These are phyloP conservation scores for Acacia concinna DNA, from an alignment of 331 rosid species.

Conservation along the genomic window DNA sequence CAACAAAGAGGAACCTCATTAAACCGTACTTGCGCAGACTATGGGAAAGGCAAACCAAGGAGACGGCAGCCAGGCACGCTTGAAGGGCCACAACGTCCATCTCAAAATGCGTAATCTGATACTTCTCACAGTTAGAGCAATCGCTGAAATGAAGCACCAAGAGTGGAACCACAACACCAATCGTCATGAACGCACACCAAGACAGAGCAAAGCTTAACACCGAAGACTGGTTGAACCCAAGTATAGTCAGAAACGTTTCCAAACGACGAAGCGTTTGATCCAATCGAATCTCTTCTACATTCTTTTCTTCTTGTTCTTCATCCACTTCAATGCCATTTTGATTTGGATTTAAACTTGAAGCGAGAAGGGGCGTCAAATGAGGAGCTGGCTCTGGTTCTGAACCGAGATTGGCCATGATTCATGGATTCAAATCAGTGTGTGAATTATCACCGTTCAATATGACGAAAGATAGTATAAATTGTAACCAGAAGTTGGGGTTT, in stretches of 20 bases:
- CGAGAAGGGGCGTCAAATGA: background rate
- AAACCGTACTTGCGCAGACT: conserved; percentile 52
- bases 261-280: conserved; percentile 42
- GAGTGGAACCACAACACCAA: conserved; percentile 42
- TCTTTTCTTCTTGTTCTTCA: background rate
- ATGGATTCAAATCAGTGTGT: background rate
- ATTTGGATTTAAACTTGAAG: background rate
- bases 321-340: background rate
- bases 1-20: conserved; percentile 52
- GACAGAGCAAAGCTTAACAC: conserved; percentile 30
- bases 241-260: conserved; percentile 39
- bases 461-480: background rate
- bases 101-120: conserved; percentile 47
- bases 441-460: background rate
- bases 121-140: conserved; percentile 38
- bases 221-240: conserved; percentile 45
- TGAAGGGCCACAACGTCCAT: conserved; percentile 50
- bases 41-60: conserved; percentile 52
- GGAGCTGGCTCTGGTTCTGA: conserved; percentile 30
- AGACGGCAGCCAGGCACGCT: conserved; percentile 55
- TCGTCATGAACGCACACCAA: conserved; percentile 41
- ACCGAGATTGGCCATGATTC: conserved; percentile 38
- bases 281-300: conserved; percentile 22
- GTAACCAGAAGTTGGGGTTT: background rate
- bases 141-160: conserved; percentile 28